Conservation (phyloP, 139 green algal species). For the Nannochloris sp. region DNA sequence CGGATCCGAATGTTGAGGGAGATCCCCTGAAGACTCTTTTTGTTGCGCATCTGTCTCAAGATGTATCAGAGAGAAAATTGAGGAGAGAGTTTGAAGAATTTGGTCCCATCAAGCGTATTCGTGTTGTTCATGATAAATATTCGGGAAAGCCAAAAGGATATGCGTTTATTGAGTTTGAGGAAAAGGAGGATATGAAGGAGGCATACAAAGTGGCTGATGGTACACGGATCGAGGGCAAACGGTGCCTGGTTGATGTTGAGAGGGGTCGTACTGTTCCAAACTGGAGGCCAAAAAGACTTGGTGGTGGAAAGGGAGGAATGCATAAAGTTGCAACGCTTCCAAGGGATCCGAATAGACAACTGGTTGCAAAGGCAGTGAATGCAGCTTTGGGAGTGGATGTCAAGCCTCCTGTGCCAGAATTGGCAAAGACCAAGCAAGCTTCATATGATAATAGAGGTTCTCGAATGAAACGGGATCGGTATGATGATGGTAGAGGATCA, state of each 20-base stretch:
- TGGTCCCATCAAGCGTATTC: slow-evolving; percentile 68
- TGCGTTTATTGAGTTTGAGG: slow-evolving; percentile 84
- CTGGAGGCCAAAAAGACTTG: slow-evolving; percentile 65
- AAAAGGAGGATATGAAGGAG: slow-evolving; percentile 88
- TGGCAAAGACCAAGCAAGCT: neutral
- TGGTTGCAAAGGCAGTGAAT: neutral
- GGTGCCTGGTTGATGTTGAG: slow-evolving; percentile 79
- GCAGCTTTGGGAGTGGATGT: neutral
- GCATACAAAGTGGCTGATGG: slow-evolving; percentile 81
- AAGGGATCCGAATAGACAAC: slow-evolving; percentile 46
- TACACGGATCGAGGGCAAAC: slow-evolving; percentile 63
- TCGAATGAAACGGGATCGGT: neutral
- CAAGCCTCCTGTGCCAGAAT: neutral
- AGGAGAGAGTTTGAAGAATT: slow-evolving; percentile 78
- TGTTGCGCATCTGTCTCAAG: slow-evolving; percentile 62
- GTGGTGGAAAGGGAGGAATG: slow-evolving; percentile 69
- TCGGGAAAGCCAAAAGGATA: slow-evolving; percentile 76
- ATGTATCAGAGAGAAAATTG: slow-evolving; percentile 74
- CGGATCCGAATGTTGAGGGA: slow-evolving; percentile 65
- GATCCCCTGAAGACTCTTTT: slow-evolving; percentile 87
- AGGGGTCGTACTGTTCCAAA: slow-evolving; percentile 74
- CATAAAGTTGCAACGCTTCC: slow-evolving; percentile 21
- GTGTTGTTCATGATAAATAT: slow-evolving; percentile 61
- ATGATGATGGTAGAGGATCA: neutral
- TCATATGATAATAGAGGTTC: neutral